These are phyloP conservation scores for Fomitiporia mediterranea DNA, from an alignment of 1,284 basidiomycete species.

Conservation along the genomic window DNA sequence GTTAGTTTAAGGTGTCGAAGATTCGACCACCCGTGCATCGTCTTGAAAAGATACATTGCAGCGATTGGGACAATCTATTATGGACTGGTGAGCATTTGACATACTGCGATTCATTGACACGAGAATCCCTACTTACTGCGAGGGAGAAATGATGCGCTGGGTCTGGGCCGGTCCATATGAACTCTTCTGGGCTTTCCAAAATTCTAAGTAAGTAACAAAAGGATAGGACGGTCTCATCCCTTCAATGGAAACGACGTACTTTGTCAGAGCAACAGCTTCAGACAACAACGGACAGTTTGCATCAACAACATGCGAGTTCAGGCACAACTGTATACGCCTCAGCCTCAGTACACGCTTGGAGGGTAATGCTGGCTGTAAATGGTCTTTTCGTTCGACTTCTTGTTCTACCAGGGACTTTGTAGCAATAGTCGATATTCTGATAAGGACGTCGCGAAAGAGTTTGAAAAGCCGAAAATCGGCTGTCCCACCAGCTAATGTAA, in stretches of 20 bases:
- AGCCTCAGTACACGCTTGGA: neutral
- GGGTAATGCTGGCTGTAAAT: no score
- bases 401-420: neutral
- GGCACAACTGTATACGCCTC: conserved; percentile 29
- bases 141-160: conserved; percentile 56
- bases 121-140: conserved; percentile 38
- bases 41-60: conserved; percentile 39
- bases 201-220: neutral
- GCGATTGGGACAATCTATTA: conserved; percentile 45
- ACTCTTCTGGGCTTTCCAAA: conserved; percentile 39
- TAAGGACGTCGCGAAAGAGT: conserved; percentile 27
- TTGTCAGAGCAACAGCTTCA: conserved; percentile 36
- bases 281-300: conserved; percentile 34
- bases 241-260: conserved; percentile 32
- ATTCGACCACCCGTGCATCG: conserved; percentile 39
- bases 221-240: neutral
- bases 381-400: neutral
- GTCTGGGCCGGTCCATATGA: conserved; percentile 54
- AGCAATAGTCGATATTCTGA: conserved; percentile 20
- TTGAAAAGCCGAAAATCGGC: conserved; percentile 30
- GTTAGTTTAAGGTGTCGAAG: conserved; percentile 44
- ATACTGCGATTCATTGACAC: neutral
- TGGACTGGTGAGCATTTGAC: conserved; percentile 9
- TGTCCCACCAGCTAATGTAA: conserved; percentile 31
- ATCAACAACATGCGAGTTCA: conserved; percentile 42